Base-by-base conservation (phyloP, 441 rosid genomes). In the Iberis amara region DNA sequence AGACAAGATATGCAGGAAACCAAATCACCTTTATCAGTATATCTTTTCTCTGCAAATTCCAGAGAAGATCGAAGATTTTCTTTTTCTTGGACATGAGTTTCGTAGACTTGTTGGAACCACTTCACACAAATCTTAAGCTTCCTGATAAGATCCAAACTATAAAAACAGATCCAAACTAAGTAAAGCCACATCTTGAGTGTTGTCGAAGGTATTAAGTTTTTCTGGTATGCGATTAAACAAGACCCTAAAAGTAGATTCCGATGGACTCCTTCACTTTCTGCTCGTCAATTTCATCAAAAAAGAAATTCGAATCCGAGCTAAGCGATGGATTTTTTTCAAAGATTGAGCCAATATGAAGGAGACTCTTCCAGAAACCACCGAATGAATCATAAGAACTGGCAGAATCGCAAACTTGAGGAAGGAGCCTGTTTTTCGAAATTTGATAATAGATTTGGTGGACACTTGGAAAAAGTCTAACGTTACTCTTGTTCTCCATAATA, bases 101-200 rank as follows among this genome's bases (percentile, higher is more conserved):
- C 85, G 14, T 78, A 89, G 26, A 66, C 77, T 66, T 75, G 80
- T 59, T 79, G 86, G 39, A 76, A 78, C 99, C 96, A 94, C 63
- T 57, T 81, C 15, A 89, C 69, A 50, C 97, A 89, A 57, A 75
- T 62, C 78, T 82, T 94, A 39, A 86, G 80, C 74, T 70, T 85
- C 59, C 64, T 78, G 57, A 71, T 86, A 24, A 78, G 73, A 15
- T 81, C 91, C 5, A n/a, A n/a, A n/a, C n/a, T n/a, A n/a, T n/a
- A n/a, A n/a, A n/a, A n/a, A n/a, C n/a, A n/a, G n/a, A n/a, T n/a
- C n/a, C n/a, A n/a, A n/a, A n/a, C n/a, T n/a, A n/a, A n/a, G n/a
- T n/a, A n/a, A n/a, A n/a, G n/a, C n/a, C n/a, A n/a, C n/a, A n/a
- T n/a, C n/a, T n/a, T n/a, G n/a, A n/a, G n/a, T n/a, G n/a, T n/a